Evolutionary conservation across 2,329 filamentous ascomycete genomes (phyloP).

Genomic region (Xylaria sp.): DNA sequence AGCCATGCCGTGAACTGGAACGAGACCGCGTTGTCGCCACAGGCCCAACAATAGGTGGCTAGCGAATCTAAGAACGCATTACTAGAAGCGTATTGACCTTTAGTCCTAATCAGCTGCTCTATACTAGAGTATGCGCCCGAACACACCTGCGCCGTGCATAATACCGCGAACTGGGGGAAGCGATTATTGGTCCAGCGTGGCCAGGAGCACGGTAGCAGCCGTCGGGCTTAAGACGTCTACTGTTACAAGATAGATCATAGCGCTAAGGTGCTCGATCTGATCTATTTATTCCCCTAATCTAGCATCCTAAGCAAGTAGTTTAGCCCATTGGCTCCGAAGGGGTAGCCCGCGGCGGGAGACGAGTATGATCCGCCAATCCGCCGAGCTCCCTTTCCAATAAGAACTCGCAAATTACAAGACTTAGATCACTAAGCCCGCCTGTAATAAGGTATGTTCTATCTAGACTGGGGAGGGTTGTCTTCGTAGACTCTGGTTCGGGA

Average conservation of each 20-base stretch:
- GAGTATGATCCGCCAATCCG: conserved; percentile 55
- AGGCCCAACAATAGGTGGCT: conserved; percentile 44
- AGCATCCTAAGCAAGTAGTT: conserved; percentile 1
- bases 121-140: conserved; percentile 44
- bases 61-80: conserved; percentile 30
- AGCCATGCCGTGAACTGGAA: conserved; percentile 57
- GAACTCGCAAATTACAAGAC: conserved; percentile 51
- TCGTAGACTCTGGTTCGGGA: conserved; percentile 24
- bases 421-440: conserved; percentile 53
- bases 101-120: conserved; percentile 46
- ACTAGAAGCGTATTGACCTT: conserved; percentile 43
- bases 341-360: conserved; percentile 53
- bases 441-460: conserved; percentile 57
- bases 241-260: background rate
- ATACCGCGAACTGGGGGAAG: background rate
- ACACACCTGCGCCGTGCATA: background rate
- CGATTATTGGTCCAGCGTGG: background rate
- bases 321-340: conserved; percentile 47
- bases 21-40: conserved; percentile 53
- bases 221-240: background rate
- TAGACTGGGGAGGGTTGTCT: conserved; percentile 39
- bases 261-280: conserved; percentile 39
- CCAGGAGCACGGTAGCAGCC: background rate
- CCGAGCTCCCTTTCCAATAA: conserved; percentile 54
- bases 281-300: conserved; percentile 31